phyloP scores from a whole-genome alignment of 257 asterid species.

The Buddleja alternifolia region DNA sequence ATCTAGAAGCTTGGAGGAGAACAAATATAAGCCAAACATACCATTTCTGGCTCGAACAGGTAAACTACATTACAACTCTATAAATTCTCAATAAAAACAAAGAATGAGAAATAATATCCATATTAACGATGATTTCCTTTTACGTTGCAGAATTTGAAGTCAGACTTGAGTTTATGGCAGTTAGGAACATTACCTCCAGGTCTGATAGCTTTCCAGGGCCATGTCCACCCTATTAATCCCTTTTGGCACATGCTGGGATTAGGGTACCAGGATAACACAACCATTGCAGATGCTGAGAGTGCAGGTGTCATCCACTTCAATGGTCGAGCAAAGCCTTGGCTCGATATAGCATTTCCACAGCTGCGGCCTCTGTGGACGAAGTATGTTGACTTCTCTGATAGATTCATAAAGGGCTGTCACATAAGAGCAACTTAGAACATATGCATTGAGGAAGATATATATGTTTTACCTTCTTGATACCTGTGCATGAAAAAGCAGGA shows the following conservation, averaged over 20 bases:
- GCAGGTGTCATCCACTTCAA: slow-evolving; percentile 93
- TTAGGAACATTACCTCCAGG: slow-evolving; percentile 97
- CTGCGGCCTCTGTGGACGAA: slow-evolving; percentile 81
- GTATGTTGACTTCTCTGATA: slow-evolving; percentile 74
- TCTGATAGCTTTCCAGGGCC: slow-evolving; percentile 86
- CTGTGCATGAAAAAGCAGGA: slow-evolving; percentile 45
- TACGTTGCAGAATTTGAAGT: slow-evolving; percentile 74
- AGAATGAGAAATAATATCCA: too few relatives aligned
- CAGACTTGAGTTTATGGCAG: slow-evolving; percentile 96
- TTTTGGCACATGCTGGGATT: slow-evolving; percentile 98
- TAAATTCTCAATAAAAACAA: too few relatives aligned
- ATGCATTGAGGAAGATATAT: slow-evolving; percentile 15
- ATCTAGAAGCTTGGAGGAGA: slow-evolving; percentile 88
- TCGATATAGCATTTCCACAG: slow-evolving; percentile 91
- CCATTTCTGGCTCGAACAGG: slow-evolving; percentile 88
- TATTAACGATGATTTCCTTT: slow-evolving; percentile 10
- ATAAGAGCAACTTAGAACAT: slow-evolving; percentile 63
- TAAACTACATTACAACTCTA: slow-evolving; percentile 22
- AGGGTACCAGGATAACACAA: slow-evolving; percentile 89
- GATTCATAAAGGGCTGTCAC: slow-evolving; percentile 80
- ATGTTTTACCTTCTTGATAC: slow-evolving; percentile 30
- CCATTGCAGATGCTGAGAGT: slow-evolving; percentile 60
- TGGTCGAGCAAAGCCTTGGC: slow-evolving; percentile 99
- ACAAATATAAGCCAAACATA: slow-evolving; percentile 80
- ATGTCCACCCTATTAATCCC: slow-evolving; percentile 70